Evolutionary conservation across 2,329 filamentous ascomycete genomes (phyloP), one percentile per base, ranked within the genome.

Genomic region (Hypoxylon sp.): DNA sequence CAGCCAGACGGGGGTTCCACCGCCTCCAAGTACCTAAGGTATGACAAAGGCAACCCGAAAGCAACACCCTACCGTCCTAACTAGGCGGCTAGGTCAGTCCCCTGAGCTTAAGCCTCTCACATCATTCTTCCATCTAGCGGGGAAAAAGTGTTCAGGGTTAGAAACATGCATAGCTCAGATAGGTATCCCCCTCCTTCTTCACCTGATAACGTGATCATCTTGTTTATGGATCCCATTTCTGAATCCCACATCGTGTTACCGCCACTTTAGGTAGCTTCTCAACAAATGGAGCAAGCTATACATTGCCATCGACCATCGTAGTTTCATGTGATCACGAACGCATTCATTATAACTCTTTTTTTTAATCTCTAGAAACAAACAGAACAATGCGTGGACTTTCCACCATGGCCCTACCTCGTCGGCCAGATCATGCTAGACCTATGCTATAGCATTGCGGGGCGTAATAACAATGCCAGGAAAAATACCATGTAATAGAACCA

Each of bases 401-500:
- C 24, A 26, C 24, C 24, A 7, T 7, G 24, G 24, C 24, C 37
- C 46, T 53, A 49, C 56, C 49, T 41, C 44, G 54, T 50, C 44
- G 30, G 46, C 58, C 51, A 52, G 52, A 59, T 48, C 59, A 64
- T 60, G 48, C 48, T 47, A 22, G 50, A 54, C 39, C 56, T 48
- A 47, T 59, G 60, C 53, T 54, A 50, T 65, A 58, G 56, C 39
- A 46, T 47, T 52, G 63, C 62, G 10, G 49, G 44, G 13, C 43
- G 44, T 48, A 37, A 15, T 28, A 53, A 50, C 32, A 59, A 59
- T 30, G 49, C 58, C 54, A 19, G 53, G 59, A 19, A 59, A 58
- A 20, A 59, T n/a, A n/a, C n/a, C 43, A 57, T 55, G 55, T 64
- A 68, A 68, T 49, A 69, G 56, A 70, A 66, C 59, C 68, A 64